Evolutionary conservation across 148 eudicot genomes (phyloP), one percentile per base, ranked within the genome.

Genomic region (Amaranthus palmeri): DNA sequence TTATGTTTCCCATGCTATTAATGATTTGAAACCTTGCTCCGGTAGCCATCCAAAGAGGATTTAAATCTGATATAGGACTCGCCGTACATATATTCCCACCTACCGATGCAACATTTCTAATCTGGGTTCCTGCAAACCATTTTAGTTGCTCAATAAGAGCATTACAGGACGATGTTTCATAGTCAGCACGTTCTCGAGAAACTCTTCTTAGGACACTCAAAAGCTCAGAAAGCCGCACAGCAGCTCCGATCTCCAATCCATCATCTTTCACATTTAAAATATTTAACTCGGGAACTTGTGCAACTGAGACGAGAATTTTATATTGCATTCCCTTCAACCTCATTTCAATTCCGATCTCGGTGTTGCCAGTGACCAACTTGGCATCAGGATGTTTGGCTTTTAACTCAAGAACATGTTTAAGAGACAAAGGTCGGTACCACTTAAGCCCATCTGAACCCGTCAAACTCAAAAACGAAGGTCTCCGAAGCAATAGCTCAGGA

Each of bases 71-170:
- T 81, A 96, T 96, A 60, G 97, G 99, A 75, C 99, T 96, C 57
- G 96, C 99, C 1, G 97, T 96, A 77, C 99, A 96, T 43, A 96
- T 87, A 77, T 96, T 96, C 56, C 99, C 99, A 68, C 99, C 99
- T 65, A 96, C 84, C 44, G 97, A 96, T 41, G 99, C 99, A 81
- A 92, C 97, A 77, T 96, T 96, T 77, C 89, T 90, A 78, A 96
- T 96, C 68, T 96, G 99, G 8, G 92, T 90, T 58, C 99, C 99
- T 46, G 97, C 99, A 83, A 96, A 96, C 99, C 99, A 96, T 81
- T 84, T 92, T 71, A 96, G 72, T 80, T 96, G 99, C 74, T 90
- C 93, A 73, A 90, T 81, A 65, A 96, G 79, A 69, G 96, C 86
- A 70, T 80, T 85, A 76, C 97, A 96, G n/a, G 95, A 79, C 51